Evolutionary conservation across 148 eudicot genomes (phyloP).

Genomic region (Fagopyrum tataricum): DNA sequence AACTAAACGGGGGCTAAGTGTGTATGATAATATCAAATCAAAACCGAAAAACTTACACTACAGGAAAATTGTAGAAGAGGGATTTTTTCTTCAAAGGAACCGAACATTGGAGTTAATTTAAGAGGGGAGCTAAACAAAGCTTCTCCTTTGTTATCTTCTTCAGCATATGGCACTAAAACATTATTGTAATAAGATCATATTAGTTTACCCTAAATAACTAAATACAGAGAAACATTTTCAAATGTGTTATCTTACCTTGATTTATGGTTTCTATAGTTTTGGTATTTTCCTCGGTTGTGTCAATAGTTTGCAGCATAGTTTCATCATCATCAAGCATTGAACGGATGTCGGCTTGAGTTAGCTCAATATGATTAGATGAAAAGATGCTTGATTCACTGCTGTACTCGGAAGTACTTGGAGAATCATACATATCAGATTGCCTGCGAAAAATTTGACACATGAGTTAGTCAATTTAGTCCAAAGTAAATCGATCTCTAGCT

Average conservation of each 20-base stretch:
- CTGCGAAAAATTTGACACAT: slow-evolving; percentile 26
- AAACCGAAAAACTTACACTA: slow-evolving; percentile 55
- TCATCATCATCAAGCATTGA: slow-evolving; percentile 18
- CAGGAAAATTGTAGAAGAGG: slow-evolving; percentile 94
- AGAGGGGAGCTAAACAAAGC: slow-evolving; percentile 51
- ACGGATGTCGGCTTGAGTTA: slow-evolving; percentile 37
- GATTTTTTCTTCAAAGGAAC: slow-evolving; percentile 65
- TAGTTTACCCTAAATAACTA: neutral
- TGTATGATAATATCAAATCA: neutral
- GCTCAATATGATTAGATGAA: slow-evolving; percentile 34
- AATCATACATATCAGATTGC: slow-evolving; percentile 51
- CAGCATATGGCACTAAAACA: slow-evolving; percentile 22
- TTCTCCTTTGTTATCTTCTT: slow-evolving; percentile 16
- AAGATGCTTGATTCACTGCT: slow-evolving; percentile 67
- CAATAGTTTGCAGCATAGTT: neutral
- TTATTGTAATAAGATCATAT: slow-evolving; percentile 19
- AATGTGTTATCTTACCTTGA: neutral
- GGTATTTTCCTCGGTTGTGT: neutral
- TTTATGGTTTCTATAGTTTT: neutral
- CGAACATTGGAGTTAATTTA: slow-evolving; percentile 76
- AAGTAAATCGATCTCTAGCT: no score
- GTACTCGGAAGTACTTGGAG: slow-evolving; percentile 70
- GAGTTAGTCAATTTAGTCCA: neutral
- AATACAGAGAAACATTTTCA: no score
- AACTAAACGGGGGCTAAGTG: no score